A percentile compares a stretch with the other conserved stretches of the same genome.
phyloP scores from a whole-genome alignment of 495 filamentous ascomycete species.

The Penicillium paradoxum region DNA sequence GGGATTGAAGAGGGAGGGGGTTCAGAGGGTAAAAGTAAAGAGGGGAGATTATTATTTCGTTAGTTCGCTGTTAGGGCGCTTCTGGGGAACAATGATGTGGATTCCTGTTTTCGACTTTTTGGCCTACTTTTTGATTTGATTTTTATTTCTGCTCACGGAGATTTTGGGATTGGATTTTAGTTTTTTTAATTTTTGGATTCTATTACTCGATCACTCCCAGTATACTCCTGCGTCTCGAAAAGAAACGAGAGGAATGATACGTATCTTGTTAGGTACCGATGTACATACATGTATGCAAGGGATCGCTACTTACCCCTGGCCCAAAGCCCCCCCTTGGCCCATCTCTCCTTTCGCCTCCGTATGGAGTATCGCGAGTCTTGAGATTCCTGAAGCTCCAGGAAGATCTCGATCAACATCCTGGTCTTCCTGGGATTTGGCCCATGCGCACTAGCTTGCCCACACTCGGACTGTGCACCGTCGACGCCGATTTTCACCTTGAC shows the following conservation, averaged over 20 bases:
- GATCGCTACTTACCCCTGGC: slow-evolving; percentile 22
- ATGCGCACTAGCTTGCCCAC: not conserved
- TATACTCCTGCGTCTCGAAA: too few relatives aligned
- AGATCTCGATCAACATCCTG: not conserved
- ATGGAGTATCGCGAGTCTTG: not conserved
- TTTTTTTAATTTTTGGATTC: too few relatives aligned
- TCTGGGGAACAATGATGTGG: slow-evolving; percentile 20
- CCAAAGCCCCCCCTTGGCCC: slow-evolving; percentile 10
- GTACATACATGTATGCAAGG: slow-evolving; percentile 13
- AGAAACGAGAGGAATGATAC: slow-evolving; percentile 1
- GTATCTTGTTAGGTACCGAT: not conserved
- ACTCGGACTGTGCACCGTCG: not conserved
- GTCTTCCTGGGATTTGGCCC: not conserved
- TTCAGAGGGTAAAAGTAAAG: not conserved
- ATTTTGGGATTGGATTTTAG: not conserved
- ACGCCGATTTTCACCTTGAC: not conserved
- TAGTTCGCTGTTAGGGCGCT: slow-evolving; percentile 18
- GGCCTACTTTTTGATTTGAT: not conserved
- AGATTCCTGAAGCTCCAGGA: not conserved
- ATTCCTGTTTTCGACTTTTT: not conserved
- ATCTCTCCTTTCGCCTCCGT: not conserved
- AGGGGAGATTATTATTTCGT: slow-evolving; percentile 21
- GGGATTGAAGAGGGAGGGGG: not conserved
- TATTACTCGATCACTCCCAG: not conserved
- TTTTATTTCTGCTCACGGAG: not conserved